These are phyloP conservation scores for Aspergillus caelatus DNA, from an alignment of 2,329 filamentous ascomycete genomes.

Conservation along the genomic window DNA sequence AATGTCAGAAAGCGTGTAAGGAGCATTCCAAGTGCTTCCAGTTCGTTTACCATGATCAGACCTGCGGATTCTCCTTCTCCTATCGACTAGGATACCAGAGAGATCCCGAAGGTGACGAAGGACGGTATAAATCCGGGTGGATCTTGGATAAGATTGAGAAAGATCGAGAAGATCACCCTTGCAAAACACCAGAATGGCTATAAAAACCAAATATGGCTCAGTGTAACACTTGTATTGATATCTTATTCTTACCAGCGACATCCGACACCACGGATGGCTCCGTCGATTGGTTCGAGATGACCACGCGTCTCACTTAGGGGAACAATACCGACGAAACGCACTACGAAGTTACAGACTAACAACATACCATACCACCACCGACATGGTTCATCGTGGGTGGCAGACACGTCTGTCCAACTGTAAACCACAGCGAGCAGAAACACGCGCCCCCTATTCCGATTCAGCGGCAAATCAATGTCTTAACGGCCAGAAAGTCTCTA, in stretches of 20 bases:
- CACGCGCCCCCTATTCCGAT: not conserved
- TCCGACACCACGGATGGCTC: not conserved
- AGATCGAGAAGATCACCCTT: conserved; percentile 14
- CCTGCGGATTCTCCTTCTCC: conserved; percentile 15
- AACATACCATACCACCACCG: not conserved
- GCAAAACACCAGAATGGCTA: conserved; percentile 16
- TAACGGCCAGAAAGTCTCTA: not conserved
- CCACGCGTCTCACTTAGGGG: not conserved
- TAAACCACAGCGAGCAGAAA: not conserved
- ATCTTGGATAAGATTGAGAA: conserved; percentile 14
- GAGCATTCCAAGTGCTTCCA: conserved; percentile 37
- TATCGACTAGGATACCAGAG: conserved; percentile 14
- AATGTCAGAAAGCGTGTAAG: conserved; percentile 56
- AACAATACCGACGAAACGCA: not conserved
- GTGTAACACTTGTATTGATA: not conserved
- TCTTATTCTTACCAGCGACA: not conserved
- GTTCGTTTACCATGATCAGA: conserved; percentile 26
- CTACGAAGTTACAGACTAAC: not conserved
- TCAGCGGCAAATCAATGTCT: not conserved
- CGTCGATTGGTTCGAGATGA: not conserved
- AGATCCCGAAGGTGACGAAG: conserved; percentile 6
- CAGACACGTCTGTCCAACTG: not conserved
- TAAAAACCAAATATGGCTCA: not conserved
- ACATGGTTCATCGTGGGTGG: not conserved
- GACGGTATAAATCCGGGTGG: conserved; percentile 19